Evolutionary conservation across 164 flowering plant genomes (phyloP).

Genomic region (Euptelea pleiosperma): DNA sequence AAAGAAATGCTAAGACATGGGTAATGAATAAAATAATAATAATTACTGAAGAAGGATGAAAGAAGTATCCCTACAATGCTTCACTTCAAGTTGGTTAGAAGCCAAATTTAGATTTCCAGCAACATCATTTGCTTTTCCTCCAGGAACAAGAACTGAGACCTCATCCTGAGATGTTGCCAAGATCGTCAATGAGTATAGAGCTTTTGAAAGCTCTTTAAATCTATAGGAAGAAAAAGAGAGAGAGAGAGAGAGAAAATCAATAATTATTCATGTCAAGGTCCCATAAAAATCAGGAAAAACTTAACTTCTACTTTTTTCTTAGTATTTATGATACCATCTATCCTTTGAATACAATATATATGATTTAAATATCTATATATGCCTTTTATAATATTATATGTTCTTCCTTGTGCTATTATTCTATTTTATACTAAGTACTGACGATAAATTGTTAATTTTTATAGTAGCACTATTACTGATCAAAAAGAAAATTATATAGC

Average conservation of each 20-base stretch:
- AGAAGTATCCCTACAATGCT: conserved; percentile 33
- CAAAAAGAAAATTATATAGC: neutral
- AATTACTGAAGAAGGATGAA: neutral
- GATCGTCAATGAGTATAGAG: conserved; percentile 43
- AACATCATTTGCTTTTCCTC: conserved; percentile 46
- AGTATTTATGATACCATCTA: no score
- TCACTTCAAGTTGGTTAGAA: conserved; percentile 49
- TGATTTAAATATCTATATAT: no score
- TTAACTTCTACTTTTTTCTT: no score
- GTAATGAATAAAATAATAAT: neutral
- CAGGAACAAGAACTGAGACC: conserved; percentile 45
- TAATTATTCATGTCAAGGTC: neutral
- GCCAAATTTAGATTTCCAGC: conserved; percentile 55
- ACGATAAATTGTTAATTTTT: no score
- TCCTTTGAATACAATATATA: no score
- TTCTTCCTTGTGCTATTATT: neutral
- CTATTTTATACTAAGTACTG: neutral
- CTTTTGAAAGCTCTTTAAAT: conserved; percentile 50
- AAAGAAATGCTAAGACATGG: neutral
- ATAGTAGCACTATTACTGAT: neutral
- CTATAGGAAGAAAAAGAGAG: conserved; percentile 24
- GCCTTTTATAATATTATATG: no score
- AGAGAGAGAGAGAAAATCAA: neutral
- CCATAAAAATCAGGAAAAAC: neutral
- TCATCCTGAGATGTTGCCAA: conserved; percentile 25